Evolutionary conservation across 495 filamentous ascomycete species (phyloP).

Genomic region (Penicillium verhagenii): DNA sequence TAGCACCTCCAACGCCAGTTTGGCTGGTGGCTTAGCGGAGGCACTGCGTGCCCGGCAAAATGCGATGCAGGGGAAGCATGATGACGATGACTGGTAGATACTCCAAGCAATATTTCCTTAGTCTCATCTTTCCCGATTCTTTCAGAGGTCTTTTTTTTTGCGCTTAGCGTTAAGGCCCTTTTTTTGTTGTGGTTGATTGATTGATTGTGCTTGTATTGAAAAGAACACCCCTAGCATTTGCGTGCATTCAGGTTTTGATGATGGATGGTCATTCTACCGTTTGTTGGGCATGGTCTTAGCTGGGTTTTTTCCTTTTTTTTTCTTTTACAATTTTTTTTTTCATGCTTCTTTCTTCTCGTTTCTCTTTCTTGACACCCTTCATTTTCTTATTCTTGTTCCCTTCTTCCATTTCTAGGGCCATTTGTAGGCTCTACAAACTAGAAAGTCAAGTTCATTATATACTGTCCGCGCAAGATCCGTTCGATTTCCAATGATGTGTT

Average conservation of each 20-base stretch:
- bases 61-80: constrained; percentile 61
- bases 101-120: neutral
- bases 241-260: constrained; percentile 13
- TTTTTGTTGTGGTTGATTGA: constrained; percentile 8
- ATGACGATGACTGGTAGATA: constrained; percentile 67
- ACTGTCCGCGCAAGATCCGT: constrained; percentile 1
- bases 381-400: neutral
- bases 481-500: neutral
- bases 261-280: constrained; percentile 15
- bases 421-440: neutral
- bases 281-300: constrained; percentile 12
- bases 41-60: constrained; percentile 72
- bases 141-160: constrained; percentile 12
- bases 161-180: constrained; percentile 27
- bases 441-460: constrained; percentile 6
- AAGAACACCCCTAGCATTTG: constrained; percentile 10
- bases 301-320: constrained; percentile 4
- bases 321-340: neutral
- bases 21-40: constrained; percentile 84
- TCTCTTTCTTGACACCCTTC: too few relatives aligned
- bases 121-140: constrained; percentile 15
- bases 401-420: neutral
- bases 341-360: neutral
- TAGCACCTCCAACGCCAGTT: constrained; percentile 63
- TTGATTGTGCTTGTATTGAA: constrained; percentile 9